Base-by-base conservation (phyloP, 805 yeast species). In the Aciculoconidium aculeatum region DNA sequence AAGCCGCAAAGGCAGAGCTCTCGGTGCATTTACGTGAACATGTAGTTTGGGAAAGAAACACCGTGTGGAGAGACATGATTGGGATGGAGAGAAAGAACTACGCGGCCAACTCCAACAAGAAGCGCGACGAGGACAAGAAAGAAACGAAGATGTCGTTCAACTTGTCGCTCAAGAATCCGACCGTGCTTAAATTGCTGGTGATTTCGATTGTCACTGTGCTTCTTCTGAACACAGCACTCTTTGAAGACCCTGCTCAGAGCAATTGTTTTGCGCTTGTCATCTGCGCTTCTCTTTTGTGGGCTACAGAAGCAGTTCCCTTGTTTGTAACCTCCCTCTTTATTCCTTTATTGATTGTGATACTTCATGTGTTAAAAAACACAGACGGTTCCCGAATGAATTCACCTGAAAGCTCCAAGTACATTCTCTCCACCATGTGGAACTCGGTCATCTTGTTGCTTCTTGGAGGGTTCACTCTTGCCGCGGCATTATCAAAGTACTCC, bases 301-400 rank as follows among this genome's bases (percentile, higher is more conserved):
- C 97, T 0, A 84, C 96, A 7, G 98, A 90, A 50, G 75, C 95
- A 0, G 75, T 90, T 40, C 97, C 97, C 5, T 62, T 90, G 23
- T 92, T 85, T 56, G 94, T 82, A 10, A 90, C 98, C 2, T 80
- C 96, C 0, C 54, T 90, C 33, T 46, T 85, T 20, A 73, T 92
- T 11, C 98, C 98, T 1, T 61, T 90, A 25, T 58, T 90, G 29
- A 75, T 86, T 22, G 94, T 92, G 1, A 53, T 77, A 1, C 65
- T 86, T 12, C 72, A 77, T 3, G 87, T 86, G 1, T 54, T 82
- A 41, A 79, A 77, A 38, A 75, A 78, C 42, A 54, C 45, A 5
- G 68, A 63, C 40, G 75, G 74, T 2, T 41, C 65, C 13, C 46
- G 54, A 2, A 67, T 70, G 75, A 44, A 35, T 27, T 57, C 71